Evolutionary conservation across 352 stramenopile genomes (phyloP).

Genomic region (Phytophthora pisi): DNA sequence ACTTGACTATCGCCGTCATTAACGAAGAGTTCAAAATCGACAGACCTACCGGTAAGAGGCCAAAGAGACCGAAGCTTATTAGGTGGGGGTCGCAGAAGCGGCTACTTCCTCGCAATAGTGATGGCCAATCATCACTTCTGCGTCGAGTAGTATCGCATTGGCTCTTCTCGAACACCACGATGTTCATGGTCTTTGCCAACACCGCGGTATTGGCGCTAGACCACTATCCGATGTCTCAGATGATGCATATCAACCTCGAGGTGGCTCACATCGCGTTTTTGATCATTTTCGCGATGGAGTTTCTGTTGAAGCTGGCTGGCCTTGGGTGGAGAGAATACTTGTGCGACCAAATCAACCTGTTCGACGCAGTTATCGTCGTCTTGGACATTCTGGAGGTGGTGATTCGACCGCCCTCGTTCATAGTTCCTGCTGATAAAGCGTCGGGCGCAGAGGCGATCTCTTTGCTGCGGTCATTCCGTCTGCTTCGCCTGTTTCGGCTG

Average conservation of each 20-base stretch:
- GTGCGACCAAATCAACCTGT: constrained; percentile 74
- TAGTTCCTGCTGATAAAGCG: constrained; percentile 32
- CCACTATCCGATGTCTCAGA: constrained; percentile 66
- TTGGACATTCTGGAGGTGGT: constrained; percentile 65
- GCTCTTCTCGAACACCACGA: constrained; percentile 52
- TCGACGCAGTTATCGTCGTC: constrained; percentile 77
- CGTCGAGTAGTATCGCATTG: constrained; percentile 50
- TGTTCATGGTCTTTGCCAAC: constrained; percentile 78
- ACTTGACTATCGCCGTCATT: constrained; percentile 91
- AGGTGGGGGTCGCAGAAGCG: not conserved
- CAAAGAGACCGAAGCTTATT: not conserved
- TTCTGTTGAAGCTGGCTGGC: constrained; percentile 79
- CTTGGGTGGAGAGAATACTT: constrained; percentile 69
- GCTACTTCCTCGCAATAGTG: constrained; percentile 12
- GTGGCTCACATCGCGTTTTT: constrained; percentile 75
- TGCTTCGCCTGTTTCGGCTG: constrained; percentile 94
- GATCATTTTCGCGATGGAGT: constrained; percentile 60
- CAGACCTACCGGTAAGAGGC: constrained; percentile 4
- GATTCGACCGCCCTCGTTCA: constrained; percentile 56
- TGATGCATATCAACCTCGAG: constrained; percentile 53
- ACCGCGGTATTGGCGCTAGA: constrained; percentile 77
- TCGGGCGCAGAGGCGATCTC: constrained; percentile 54
- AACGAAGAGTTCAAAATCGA: constrained; percentile 85
- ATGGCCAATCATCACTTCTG: constrained; percentile 21
- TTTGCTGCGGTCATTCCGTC: constrained; percentile 82